These are phyloP conservation scores for Hysterium pulicare DNA, from an alignment of 2,329 filamentous ascomycete genomes.

Conservation along the genomic window DNA sequence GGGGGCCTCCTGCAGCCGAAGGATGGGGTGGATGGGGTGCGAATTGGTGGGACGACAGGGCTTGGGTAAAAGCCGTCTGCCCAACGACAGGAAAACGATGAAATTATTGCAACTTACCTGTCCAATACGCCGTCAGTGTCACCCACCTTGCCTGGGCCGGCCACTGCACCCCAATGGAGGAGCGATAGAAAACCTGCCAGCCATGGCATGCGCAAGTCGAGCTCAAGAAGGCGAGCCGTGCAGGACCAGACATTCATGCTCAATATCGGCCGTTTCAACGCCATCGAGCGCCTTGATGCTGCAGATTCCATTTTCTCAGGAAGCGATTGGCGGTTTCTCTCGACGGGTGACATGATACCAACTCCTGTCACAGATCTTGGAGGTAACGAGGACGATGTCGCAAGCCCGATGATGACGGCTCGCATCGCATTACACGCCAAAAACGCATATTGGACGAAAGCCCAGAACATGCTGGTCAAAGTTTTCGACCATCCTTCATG, in stretches of 20 bases:
- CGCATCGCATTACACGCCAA: slow-evolving; percentile 61
- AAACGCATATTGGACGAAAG: slow-evolving; percentile 50
- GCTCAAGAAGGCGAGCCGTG: slow-evolving; percentile 66
- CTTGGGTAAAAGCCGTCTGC: slow-evolving; percentile 23
- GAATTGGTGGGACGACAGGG: slow-evolving; percentile 23
- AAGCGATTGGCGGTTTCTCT: slow-evolving; percentile 30
- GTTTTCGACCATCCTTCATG: slow-evolving; percentile 17
- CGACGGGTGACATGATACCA: slow-evolving; percentile 28
- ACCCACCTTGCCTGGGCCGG: slow-evolving; percentile 72
- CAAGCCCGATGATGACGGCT: slow-evolving; percentile 61
- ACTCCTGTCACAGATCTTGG: slow-evolving; percentile 42
- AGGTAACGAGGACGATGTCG: slow-evolving; percentile 65
- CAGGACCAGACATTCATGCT: slow-evolving; percentile 76
- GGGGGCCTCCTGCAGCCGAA: slow-evolving; percentile 37
- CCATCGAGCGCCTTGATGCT: slow-evolving; percentile 29
- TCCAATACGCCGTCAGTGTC: slow-evolving; percentile 75
- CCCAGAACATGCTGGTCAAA: slow-evolving; percentile 49
- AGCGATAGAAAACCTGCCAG: slow-evolving; percentile 71
- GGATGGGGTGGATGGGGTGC: slow-evolving; percentile 8
- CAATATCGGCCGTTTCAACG: slow-evolving; percentile 61
- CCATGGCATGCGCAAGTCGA: slow-evolving; percentile 87
- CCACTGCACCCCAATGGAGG: slow-evolving; percentile 68
- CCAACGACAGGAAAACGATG: slow-evolving; percentile 23
- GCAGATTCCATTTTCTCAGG: slow-evolving; percentile 24
- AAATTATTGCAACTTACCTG: slow-evolving; percentile 66